A percentile compares a stretch with the other conserved stretches of the same genome.
Evolutionary conservation across 257 asterid species (phyloP).

Genomic region (Oldenlandia corymbosa): DNA sequence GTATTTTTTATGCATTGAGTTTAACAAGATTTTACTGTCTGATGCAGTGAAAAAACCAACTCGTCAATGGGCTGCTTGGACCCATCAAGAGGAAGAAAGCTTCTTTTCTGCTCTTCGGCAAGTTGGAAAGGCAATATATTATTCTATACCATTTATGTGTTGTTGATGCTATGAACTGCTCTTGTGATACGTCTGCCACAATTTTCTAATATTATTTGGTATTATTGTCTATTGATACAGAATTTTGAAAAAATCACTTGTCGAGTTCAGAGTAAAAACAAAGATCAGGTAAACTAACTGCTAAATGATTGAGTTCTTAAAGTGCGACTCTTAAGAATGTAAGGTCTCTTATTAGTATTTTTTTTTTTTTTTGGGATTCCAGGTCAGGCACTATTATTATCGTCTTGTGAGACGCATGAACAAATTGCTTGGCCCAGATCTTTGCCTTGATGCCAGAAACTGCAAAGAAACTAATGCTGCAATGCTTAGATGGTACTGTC

Average conservation of each 20-base stretch:
- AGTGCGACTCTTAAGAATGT: neutral
- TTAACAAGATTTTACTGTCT: slow-evolving; percentile 18
- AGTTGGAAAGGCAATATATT: slow-evolving; percentile 84
- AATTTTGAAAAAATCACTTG: slow-evolving; percentile 86
- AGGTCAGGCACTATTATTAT: slow-evolving; percentile 96
- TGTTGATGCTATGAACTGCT: slow-evolving; percentile 9
- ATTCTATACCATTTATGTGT: slow-evolving; percentile 14
- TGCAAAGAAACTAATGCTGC: slow-evolving; percentile 95
- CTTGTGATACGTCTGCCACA: neutral
- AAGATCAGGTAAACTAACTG: slow-evolving; percentile 68
- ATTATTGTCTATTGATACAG: slow-evolving; percentile 41
- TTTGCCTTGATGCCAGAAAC: slow-evolving; percentile 90
- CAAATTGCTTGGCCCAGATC: slow-evolving; percentile 94
- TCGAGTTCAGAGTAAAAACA: slow-evolving; percentile 96
- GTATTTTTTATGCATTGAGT: neutral
- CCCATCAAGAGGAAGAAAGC: slow-evolving; percentile 97
- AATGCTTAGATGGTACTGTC: slow-evolving; percentile 85
- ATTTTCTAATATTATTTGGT: slow-evolving; percentile 16
- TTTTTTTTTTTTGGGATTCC: slow-evolving; percentile 18
- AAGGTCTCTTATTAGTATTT: slow-evolving; percentile 14
- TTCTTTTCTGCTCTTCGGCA: slow-evolving; percentile 90
- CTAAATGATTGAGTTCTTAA: neutral
- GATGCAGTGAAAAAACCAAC: slow-evolving; percentile 67
- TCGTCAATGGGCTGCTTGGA: slow-evolving; percentile 99
- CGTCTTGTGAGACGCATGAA: slow-evolving; percentile 98